phyloP scores from a whole-genome alignment of 768 basidiomycete species.

The Cyclocybe aegerita region DNA sequence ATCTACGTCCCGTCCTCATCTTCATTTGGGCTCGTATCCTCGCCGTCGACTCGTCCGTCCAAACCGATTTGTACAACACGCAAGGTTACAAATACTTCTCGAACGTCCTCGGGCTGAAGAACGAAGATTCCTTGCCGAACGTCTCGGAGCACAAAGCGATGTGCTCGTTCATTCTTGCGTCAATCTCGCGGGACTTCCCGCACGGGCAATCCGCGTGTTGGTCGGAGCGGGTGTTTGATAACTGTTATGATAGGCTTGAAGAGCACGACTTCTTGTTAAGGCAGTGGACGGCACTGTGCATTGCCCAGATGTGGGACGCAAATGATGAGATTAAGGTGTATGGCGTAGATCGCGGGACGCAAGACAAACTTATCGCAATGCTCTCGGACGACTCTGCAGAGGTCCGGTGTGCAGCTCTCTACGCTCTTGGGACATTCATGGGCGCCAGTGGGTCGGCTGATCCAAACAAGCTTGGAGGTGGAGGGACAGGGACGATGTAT shows the following conservation, averaged over 20 bases:
- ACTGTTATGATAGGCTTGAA: conserved; percentile 80
- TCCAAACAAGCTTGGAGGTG: conserved; percentile 67
- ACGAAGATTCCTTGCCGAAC: conserved; percentile 82
- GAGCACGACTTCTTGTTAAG: conserved; percentile 91
- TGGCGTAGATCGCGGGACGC: conserved; percentile 76
- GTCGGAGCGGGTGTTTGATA: conserved; percentile 79
- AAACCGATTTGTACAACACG: conserved; percentile 83
- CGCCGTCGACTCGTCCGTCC: conserved; percentile 93
- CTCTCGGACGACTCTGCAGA: conserved; percentile 89
- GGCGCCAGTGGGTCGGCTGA: conserved; percentile 85
- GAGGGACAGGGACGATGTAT: conserved; percentile 80
- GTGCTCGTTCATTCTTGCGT: conserved; percentile 95
- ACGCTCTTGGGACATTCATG: conserved; percentile 90
- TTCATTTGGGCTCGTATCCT: conserved; percentile 99
- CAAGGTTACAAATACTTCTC: conserved; percentile 87
- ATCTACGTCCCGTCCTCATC: conserved; percentile 95
- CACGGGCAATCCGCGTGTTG: conserved; percentile 86
- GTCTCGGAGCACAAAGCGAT: conserved; percentile 95
- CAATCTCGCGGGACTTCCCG: conserved; percentile 87
- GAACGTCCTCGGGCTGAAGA: conserved; percentile 65
- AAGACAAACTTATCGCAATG: conserved; percentile 77
- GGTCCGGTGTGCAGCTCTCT: conserved; percentile 88
- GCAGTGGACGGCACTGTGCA: conserved; percentile 93
- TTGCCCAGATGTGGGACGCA: conserved; percentile 92
- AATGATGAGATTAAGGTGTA: conserved; percentile 89